Evolutionary conservation across 495 filamentous ascomycete species (phyloP).

Genomic region (Lasiosphaeriaceae sp.): DNA sequence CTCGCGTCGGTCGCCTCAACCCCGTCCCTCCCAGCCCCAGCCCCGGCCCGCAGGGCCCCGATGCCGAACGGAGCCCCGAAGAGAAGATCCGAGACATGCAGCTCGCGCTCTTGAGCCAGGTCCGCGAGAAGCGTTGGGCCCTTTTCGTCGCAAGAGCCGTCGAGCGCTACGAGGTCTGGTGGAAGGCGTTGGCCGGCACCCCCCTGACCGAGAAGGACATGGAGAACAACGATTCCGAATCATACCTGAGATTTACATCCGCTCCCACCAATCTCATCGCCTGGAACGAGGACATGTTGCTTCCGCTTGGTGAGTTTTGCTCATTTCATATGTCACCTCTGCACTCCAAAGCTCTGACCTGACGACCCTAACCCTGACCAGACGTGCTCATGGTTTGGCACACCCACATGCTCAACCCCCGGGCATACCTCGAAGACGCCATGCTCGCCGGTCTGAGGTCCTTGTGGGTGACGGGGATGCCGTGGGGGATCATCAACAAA

Average conservation of each 20-base stretch:
- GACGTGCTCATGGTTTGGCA: conserved; percentile 93
- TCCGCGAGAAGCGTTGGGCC: conserved; percentile 78
- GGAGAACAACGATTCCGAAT: conserved; percentile 6
- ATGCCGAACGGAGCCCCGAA: conserved; percentile 21
- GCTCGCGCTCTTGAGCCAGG: conserved; percentile 39
- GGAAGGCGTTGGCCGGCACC: conserved; percentile 38
- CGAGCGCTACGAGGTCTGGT: conserved; percentile 72
- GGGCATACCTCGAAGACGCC: conserved; percentile 74
- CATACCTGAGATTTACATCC: conserved; percentile 24
- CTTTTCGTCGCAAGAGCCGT: conserved; percentile 71
- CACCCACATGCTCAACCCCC: conserved; percentile 78
- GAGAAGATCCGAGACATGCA: conserved; percentile 22
- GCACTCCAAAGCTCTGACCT: not conserved
- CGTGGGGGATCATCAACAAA: conserved; percentile 61
- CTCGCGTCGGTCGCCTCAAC: conserved; percentile 32
- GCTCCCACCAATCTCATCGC: conserved; percentile 8
- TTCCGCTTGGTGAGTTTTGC: conserved; percentile 35
- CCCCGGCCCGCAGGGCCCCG: conserved; percentile 14
- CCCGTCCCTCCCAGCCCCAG: conserved; percentile 9
- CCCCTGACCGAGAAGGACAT: conserved; percentile 33
- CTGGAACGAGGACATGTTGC: conserved; percentile 32
- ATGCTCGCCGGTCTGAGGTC: conserved; percentile 55
- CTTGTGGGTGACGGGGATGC: conserved; percentile 65
- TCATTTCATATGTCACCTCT: too few species aligned
- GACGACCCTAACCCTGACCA: conserved; percentile 19